phyloP scores from a whole-genome alignment of 345 rosid genomes.

The Hibiscus mutabilis region DNA sequence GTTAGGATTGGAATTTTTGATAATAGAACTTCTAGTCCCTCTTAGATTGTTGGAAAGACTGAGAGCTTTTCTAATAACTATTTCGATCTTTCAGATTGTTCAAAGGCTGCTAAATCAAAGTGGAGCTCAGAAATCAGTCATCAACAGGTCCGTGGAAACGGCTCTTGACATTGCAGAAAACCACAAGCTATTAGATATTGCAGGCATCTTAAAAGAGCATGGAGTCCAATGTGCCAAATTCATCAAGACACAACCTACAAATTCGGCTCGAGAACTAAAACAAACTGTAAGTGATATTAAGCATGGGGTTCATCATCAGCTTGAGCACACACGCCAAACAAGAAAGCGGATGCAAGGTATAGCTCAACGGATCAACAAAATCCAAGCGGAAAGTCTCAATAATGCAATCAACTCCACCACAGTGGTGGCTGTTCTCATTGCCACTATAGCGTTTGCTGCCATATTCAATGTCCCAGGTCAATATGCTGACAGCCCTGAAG shows the following conservation, averaged over 20 bases:
- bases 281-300: conserved; percentile 89
- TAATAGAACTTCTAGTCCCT: not conserved
- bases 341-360: conserved; percentile 69
- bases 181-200: conserved; percentile 36
- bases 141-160: conserved; percentile 60
- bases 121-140: conserved; percentile 40
- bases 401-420: conserved; percentile 90
- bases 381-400: conserved; percentile 81
- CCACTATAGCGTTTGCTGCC: conserved; percentile 90
- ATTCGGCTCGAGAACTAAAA: conserved; percentile 49
- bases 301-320: conserved; percentile 76
- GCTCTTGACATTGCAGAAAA: conserved; percentile 22
- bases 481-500: conserved; percentile 20
- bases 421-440: conserved; percentile 84
- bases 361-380: conserved; percentile 62
- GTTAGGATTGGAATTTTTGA: conserved; percentile 17
- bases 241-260: conserved; percentile 29
- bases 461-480: conserved; percentile 88
- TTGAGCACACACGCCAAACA: conserved; percentile 60
- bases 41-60: not conserved
- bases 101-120: conserved; percentile 29
- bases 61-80: conserved; percentile 13
- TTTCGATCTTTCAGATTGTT: conserved; percentile 51
- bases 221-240: conserved; percentile 74
- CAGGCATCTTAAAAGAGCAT: conserved; percentile 36